Evolutionary conservation across 2,329 filamentous ascomycete species (phyloP).

Genomic region (Neurospora crassa): DNA sequence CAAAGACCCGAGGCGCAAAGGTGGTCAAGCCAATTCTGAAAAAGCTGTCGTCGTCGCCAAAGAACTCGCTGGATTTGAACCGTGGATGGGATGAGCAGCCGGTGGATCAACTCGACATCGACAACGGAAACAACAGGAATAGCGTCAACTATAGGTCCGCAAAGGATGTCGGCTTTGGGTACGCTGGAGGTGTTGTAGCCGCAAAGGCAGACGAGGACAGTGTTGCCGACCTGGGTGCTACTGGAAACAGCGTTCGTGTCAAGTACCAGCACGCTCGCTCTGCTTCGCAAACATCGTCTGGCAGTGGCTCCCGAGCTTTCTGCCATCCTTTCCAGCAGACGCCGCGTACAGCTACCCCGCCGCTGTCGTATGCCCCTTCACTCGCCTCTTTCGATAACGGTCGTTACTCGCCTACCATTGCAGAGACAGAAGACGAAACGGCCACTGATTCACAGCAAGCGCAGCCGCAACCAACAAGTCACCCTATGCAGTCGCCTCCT

Average conservation of each 20-base stretch:
- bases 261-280: slow-evolving; percentile 48
- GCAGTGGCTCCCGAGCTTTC: slow-evolving; percentile 42
- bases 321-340: slow-evolving; percentile 58
- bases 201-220: slow-evolving; percentile 15
- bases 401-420: slow-evolving; percentile 46
- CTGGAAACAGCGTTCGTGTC: slow-evolving; percentile 13
- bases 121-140: slow-evolving; percentile 23
- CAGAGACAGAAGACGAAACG: slow-evolving; percentile 38
- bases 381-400: slow-evolving; percentile 40
- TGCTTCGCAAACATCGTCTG: slow-evolving; percentile 30
- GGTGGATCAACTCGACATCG: slow-evolving; percentile 15
- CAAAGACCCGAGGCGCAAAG: slow-evolving; percentile 37
- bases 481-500: slow-evolving; percentile 19
- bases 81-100: slow-evolving; percentile 45
- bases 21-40: slow-evolving; percentile 54
- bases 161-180: slow-evolving; percentile 38
- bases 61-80: slow-evolving; percentile 54
- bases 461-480: slow-evolving; percentile 12
- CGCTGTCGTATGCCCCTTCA: slow-evolving; percentile 48
- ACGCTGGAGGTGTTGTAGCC: slow-evolving; percentile 7
- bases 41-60: slow-evolving; percentile 48
- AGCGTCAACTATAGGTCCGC: slow-evolving; percentile 23
- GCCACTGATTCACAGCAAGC: slow-evolving; percentile 14
- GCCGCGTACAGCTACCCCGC: slow-evolving; percentile 50
- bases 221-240: slow-evolving; percentile 7